Evolutionary conservation across 306 rosid genomes (phyloP).

Genomic region (Erythrophleum fordii): DNA sequence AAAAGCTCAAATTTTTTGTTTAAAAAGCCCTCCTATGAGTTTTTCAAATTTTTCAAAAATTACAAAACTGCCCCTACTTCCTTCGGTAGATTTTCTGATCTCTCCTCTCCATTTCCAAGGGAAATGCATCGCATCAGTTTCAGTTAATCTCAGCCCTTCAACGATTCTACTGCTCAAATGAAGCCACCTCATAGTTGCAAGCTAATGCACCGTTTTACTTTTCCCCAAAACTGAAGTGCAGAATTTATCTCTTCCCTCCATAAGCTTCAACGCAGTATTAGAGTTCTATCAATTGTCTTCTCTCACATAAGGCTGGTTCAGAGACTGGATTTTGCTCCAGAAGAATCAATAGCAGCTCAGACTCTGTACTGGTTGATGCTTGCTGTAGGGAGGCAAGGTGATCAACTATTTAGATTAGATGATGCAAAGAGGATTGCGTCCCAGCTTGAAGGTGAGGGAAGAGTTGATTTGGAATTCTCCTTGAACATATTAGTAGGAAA

Average conservation of each 20-base stretch:
- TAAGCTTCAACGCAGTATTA: too few species aligned
- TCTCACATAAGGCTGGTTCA: constrained; percentile 58
- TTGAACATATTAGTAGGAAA: too few species aligned
- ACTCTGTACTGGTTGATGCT: constrained; percentile 75
- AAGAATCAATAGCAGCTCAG: constrained; percentile 83
- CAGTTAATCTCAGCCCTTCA: neutral
- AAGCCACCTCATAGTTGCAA: too few species aligned
- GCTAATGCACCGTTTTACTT: too few species aligned
- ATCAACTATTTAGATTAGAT: constrained; percentile 68
- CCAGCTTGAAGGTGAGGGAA: constrained; percentile 74
- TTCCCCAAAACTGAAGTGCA: too few species aligned
- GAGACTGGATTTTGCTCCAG: constrained; percentile 78
- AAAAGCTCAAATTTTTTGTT: too few species aligned
- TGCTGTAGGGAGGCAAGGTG: constrained; percentile 66
- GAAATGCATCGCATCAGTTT: neutral
- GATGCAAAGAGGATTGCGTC: constrained; percentile 71
- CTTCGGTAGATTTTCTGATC: neutral
- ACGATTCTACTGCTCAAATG: too few species aligned
- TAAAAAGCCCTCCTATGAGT: too few species aligned
- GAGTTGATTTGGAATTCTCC: constrained; percentile 65
- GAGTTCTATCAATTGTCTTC: too few species aligned
- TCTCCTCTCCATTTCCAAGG: neutral
- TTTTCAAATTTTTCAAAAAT: too few species aligned
- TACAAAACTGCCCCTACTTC: too few species aligned
- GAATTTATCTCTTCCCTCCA: too few species aligned